These are phyloP conservation scores for Poteriospumella lacustris DNA, from an alignment of 108 stramenopile genomes.

Conservation along the genomic window DNA sequence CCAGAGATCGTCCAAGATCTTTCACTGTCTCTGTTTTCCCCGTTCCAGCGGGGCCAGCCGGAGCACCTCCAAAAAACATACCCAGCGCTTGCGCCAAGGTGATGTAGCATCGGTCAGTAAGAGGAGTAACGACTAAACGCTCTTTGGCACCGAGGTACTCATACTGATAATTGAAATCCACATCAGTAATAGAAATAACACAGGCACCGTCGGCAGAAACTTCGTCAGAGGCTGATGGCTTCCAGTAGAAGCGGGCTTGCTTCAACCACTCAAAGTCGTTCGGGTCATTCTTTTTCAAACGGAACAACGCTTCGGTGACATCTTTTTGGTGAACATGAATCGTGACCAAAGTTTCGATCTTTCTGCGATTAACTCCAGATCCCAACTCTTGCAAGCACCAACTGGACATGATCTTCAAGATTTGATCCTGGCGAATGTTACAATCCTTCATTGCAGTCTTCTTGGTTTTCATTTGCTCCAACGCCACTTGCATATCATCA, in stretches of 20 bases:
- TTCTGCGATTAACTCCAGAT: conserved; percentile 72
- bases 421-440: conserved; percentile 61
- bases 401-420: conserved; percentile 66
- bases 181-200: conserved; percentile 74
- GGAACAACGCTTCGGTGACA: conserved; percentile 61
- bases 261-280: conserved; percentile 88
- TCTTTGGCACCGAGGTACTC: conserved; percentile 87
- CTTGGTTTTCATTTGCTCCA: conserved; percentile 69
- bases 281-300: conserved; percentile 64
- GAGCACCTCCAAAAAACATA: conserved; percentile 87
- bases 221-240: conserved; percentile 67
- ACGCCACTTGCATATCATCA: conserved; percentile 68
- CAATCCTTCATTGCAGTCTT: conserved; percentile 76
- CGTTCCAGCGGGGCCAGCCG: conserved; percentile 83
- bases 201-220: conserved; percentile 67
- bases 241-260: conserved; percentile 83
- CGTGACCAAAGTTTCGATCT: conserved; percentile 82
- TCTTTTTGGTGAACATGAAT: conserved; percentile 84
- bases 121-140: conserved; percentile 79
- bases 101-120: conserved; percentile 85
- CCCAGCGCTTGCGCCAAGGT: conserved; percentile 83
- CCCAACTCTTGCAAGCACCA: conserved; percentile 83
- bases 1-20: conserved; percentile 76
- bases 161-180: conserved; percentile 82
- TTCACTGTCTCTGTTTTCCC: conserved; percentile 70